Base-by-base conservation (phyloP, 148 eudicot species). In the Fagopyrum tataricum region DNA sequence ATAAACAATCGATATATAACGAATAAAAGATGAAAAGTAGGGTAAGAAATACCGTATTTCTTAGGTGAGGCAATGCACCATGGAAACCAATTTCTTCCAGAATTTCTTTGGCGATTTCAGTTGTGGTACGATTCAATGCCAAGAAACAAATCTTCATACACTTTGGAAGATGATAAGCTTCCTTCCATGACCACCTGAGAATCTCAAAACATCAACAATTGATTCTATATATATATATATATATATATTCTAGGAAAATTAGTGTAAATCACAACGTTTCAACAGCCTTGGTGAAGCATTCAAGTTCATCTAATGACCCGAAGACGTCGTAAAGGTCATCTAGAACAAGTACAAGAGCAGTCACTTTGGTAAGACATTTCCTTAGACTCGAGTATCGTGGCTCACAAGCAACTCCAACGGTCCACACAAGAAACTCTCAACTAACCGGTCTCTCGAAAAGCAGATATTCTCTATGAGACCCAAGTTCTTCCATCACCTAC, bases 401-500 rank as follows among this genome's bases (percentile, higher is more conserved):
- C 47, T 82, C 84, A 52, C 13, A 76, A 6, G 84, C 88, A 12
- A 86, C 79, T 79, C 89, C 89, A 39, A 75, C 82, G 21, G 86
- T 79, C 76, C 81, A 88, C 81, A 88, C 73, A 84, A 44, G 62
- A 82, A 86, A 44, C 87, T 84, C 75, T 88, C 89, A 1, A 86
- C 83, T 44, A 84, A 64, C 12, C 89, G 78, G 31, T 84, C 85
- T 70, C 87, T 80, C 0, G 86, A 17, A 58, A 88, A 88, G 21
- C 73, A 67, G 44, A 86, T 21, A 15, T 72, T 72, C 67, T 79
- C 76, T 4, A 31, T 75, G 8, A 84, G 76, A 8, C 81, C 80
- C 3, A 88, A 85, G 67, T 78, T 71, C 42, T 24, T 84, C 92
- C 92, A 88, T 89, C 92, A 86, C 78, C 92, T 88, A 46, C 41